Evolutionary conservation across 164 flowering plant species (phyloP), one percentile per base, ranked within the genome.

Genomic region (Chloranthus sessilifolius): DNA sequence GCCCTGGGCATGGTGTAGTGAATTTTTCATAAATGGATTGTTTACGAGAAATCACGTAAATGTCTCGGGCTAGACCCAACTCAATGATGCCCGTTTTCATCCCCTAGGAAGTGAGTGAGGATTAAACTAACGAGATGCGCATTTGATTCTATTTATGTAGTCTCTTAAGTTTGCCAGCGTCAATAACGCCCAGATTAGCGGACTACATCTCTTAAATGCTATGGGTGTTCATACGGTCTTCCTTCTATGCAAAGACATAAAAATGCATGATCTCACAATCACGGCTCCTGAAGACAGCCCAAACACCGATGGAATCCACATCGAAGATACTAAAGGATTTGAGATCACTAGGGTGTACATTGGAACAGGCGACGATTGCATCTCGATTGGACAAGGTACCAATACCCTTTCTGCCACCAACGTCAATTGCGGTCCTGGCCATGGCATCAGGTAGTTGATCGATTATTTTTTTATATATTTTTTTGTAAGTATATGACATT

Each of bases 351-450:
- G 39, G 9, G 14, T 35, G 12, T 49, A 12, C 15, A 73, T 79
- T 6, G 62, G 45, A 12, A 69, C 73, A 1, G 84, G 84, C 3
- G 84, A 79, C 23, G 84, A 76, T 31, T 79, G 84, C 51, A 37
- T 75, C 51, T 65, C 71, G 7, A 66, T 78, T 21, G 67, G 68
- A 3, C 54, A 54, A 17, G 79, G 79, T 12, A 43, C 64, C 35
- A 46, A 46, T 58, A 57, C 61, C 33, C 17, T 78, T 36, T 33
- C 22, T 27, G 19, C 74, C 61, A 46, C 55, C 41, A 53, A 53
- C 5, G 58, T 71, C 6, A 23, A 21, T 6, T 78, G 83, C 14
- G 80, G 76, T n/a, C 80, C 83, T 2, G 83, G 83, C 21, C 80
- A 69, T 55, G 83, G 83, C 36, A 61, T 78, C 20, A 78, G 83